Conservation (phyloP, 768 basidiomycete genomes). For the Boletus speciosus region DNA sequence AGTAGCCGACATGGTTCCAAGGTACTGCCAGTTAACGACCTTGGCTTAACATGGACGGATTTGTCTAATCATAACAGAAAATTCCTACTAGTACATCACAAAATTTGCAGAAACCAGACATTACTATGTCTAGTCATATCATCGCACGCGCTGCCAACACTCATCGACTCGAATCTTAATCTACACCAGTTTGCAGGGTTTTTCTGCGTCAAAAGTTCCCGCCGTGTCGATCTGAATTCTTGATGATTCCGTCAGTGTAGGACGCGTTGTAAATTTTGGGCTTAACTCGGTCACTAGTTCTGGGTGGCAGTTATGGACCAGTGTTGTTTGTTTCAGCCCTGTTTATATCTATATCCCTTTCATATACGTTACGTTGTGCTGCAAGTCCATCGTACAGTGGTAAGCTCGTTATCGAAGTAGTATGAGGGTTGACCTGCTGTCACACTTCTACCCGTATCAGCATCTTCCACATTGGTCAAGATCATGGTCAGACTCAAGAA, state of each 20-base stretch:
- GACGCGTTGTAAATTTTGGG: too few relatives aligned
- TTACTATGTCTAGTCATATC: too few relatives aligned
- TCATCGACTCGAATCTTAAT: too few relatives aligned
- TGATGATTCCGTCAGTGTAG: too few relatives aligned
- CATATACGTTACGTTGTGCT: not conserved
- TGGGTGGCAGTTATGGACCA: not conserved
- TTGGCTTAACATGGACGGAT: not conserved
- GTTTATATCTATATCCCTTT: not conserved
- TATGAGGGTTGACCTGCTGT: not conserved
- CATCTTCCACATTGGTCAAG: not conserved
- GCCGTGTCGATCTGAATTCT: too few relatives aligned
- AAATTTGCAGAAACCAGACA: too few relatives aligned
- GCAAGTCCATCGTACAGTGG: not conserved
- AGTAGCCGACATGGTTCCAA: constrained; percentile 25
- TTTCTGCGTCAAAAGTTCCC: not conserved
- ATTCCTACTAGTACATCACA: too few relatives aligned
- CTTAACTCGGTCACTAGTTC: too few relatives aligned
- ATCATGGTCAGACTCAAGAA: constrained; percentile 23
- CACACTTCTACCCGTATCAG: not conserved
- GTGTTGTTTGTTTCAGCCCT: not conserved
- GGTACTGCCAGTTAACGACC: not conserved
- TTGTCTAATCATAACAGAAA: constrained; percentile 1
- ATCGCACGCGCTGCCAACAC: too few relatives aligned
- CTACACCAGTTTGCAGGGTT: not conserved
- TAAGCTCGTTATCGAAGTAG: not conserved